phyloP scores from a whole-genome alignment of 768 basidiomycete species.

The Coprinopsis cinerea region DNA sequence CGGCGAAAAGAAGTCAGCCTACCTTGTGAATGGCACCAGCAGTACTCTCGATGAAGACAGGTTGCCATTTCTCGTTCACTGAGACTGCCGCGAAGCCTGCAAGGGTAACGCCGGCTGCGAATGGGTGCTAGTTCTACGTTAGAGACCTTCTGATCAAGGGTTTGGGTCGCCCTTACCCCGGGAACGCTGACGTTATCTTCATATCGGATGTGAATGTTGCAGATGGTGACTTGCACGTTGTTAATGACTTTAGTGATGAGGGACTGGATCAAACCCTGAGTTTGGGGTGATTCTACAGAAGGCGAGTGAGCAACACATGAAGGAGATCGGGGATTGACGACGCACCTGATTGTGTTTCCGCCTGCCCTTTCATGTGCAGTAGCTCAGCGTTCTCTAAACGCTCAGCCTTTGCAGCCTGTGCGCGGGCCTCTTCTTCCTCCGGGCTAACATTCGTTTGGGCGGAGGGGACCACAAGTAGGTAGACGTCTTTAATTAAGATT shows the following conservation, averaged over 20 bases:
- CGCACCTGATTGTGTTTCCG: constrained; percentile 45
- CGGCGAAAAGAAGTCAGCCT: constrained; percentile 6
- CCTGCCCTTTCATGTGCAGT: constrained; percentile 58
- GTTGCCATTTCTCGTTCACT: constrained; percentile 81
- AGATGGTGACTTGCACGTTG: constrained; percentile 92
- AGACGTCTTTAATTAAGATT: constrained; percentile 88
- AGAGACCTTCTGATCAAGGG: constrained; percentile 3
- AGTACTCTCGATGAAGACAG: constrained; percentile 89
- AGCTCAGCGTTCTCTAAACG: constrained; percentile 85
- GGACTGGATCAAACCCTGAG: constrained; percentile 81
- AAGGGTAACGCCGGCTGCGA: constrained; percentile 86
- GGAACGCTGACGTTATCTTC: constrained; percentile 94
- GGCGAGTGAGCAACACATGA: neutral
- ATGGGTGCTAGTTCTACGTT: constrained; percentile 66
- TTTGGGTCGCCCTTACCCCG: constrained; percentile 62
- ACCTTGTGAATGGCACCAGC: constrained; percentile 88
- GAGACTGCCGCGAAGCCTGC: constrained; percentile 85
- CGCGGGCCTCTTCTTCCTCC: constrained; percentile 78
- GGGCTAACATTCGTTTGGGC: constrained; percentile 62
- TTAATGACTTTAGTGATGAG: constrained; percentile 87
- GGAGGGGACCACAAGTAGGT: constrained; percentile 85
- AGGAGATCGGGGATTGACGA: neutral
- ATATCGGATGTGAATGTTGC: constrained; percentile 94
- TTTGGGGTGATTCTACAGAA: constrained; percentile 53
- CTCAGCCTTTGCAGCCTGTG: constrained; percentile 83